Evolutionary conservation across 176 grass and related monocot species (phyloP).

Genomic region (Rhynchospora tenuis): DNA sequence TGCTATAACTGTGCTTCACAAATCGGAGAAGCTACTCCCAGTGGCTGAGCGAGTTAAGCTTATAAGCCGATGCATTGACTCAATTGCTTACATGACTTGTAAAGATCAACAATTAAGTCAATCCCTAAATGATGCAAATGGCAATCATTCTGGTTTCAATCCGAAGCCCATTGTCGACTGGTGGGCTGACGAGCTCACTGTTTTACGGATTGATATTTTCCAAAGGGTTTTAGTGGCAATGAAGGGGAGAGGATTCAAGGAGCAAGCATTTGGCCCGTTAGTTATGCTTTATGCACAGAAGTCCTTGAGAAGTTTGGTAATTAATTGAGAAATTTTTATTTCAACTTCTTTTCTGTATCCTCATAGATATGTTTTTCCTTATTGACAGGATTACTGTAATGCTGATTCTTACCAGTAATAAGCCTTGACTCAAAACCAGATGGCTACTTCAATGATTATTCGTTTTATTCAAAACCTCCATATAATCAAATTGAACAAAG

Average conservation of each 20-base stretch:
- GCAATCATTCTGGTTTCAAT: slow-evolving; percentile 30
- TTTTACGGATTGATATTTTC: slow-evolving; percentile 68
- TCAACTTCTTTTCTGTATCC: background rate
- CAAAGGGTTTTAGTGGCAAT: slow-evolving; percentile 75
- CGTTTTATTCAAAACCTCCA: background rate
- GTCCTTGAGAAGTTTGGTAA: slow-evolving; percentile 76
- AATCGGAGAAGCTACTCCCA: slow-evolving; percentile 61
- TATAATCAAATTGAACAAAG: background rate
- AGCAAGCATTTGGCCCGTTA: slow-evolving; percentile 62
- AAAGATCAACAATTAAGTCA: slow-evolving; percentile 22
- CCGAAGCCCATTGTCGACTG: slow-evolving; percentile 50
- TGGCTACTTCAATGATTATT: background rate
- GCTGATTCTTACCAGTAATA: background rate
- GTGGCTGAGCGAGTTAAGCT: slow-evolving; percentile 56
- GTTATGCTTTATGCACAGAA: slow-evolving; percentile 96
- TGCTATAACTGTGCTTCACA: slow-evolving; percentile 63
- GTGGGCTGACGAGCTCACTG: slow-evolving; percentile 77
- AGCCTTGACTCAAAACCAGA: background rate
- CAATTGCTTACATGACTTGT: slow-evolving; percentile 52
- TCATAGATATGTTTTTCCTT: background rate
- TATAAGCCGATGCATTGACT: slow-evolving; percentile 57
- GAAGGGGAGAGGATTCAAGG: slow-evolving; percentile 67
- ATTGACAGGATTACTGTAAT: background rate
- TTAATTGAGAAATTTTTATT: background rate
- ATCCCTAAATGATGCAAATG: slow-evolving; percentile 18